Evolutionary conservation across 2,329 filamentous ascomycete genomes (phyloP), one percentile per base, ranked within the genome.

Genomic region (Stachybotrys elegans): DNA sequence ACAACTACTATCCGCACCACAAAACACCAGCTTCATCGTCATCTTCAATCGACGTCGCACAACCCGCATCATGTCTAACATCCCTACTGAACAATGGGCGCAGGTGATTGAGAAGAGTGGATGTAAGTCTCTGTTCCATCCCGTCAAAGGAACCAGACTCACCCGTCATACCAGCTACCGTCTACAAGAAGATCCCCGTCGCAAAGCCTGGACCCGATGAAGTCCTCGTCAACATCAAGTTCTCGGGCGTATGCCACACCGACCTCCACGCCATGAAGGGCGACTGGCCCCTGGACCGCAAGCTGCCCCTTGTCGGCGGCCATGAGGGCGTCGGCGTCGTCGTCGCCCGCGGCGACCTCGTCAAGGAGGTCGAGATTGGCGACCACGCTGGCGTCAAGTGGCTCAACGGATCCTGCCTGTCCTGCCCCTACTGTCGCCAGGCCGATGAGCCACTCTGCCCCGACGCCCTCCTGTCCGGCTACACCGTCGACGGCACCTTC

Each of bases 401-500:
- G 89, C 73, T 95, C 53, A 91, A 94, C 63, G 86, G 87, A 47
- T 84, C 84, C 14, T 95, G 90, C 65, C 73, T 93, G 49, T 66
- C 75, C 46, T 95, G 90, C 67, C 76, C 82, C 51, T 93, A 86
- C 74, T 95, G 90, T 70, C 81, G 84, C 57, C 76, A 83, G 53
- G 67, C 79, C 22, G 85, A 94, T 56, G 90, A 95, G 67, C 84
- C 88, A 1, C 81, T 95, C 2, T 95, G 90, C 69, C 66, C 78
- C 3, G 70, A 85, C 35, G 81, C 86, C 4, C 69, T 76, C 13
- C 78, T 95, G 13, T 93, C 88, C 0, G 90, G 90, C 34, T 95
- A 93, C 73, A 93, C 88, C 1, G 88, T 94, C 56, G 87, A 94
- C 61, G 89, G 89, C 17, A 83, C 83, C 19, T 95, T 95, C 76